Evolutionary conservation across 305 asterid genomes (phyloP).

Genomic region (Coffea humblotiana): DNA sequence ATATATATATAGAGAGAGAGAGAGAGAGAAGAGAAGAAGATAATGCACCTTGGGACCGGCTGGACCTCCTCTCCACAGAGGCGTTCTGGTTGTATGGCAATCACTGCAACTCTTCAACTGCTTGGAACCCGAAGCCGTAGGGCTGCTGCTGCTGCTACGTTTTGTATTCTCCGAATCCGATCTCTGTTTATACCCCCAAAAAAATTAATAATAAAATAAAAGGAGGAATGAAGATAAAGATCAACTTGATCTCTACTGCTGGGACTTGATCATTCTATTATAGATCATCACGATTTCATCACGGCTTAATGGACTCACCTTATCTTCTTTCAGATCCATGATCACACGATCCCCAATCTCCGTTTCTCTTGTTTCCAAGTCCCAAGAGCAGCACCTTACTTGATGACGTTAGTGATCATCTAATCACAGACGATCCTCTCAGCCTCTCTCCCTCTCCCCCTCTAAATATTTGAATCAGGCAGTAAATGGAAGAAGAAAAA

Average conservation of each 20-base stretch:
- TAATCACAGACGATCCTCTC: slow-evolving; percentile 15
- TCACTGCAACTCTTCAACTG: slow-evolving; percentile 59
- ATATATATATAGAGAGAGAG: too few species aligned
- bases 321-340: slow-evolving; percentile 78
- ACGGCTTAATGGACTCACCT: slow-evolving; percentile 34
- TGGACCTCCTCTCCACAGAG: slow-evolving; percentile 98
- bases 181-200: slow-evolving; percentile 33
- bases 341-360: slow-evolving; percentile 31
- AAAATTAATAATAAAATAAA: background rate
- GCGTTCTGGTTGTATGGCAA: slow-evolving; percentile 79
- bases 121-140: slow-evolving; percentile 20
- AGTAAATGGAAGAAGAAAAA: background rate
- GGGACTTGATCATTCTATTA: background rate
- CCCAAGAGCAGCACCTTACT: too few species aligned
- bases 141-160: slow-evolving; percentile 10
- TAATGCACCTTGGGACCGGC: slow-evolving; percentile 77
- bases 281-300: slow-evolving; percentile 15
- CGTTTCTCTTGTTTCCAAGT: background rate
- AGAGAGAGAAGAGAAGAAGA: too few species aligned
- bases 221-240: background rate
- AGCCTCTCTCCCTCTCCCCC: background rate
- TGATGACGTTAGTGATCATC: background rate
- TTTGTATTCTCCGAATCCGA: slow-evolving; percentile 34
- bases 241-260: background rate
- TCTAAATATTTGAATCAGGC: background rate